Conservation (phyloP, 2,329 filamentous ascomycete species). For the Colletotrichum orchidophilum region DNA sequence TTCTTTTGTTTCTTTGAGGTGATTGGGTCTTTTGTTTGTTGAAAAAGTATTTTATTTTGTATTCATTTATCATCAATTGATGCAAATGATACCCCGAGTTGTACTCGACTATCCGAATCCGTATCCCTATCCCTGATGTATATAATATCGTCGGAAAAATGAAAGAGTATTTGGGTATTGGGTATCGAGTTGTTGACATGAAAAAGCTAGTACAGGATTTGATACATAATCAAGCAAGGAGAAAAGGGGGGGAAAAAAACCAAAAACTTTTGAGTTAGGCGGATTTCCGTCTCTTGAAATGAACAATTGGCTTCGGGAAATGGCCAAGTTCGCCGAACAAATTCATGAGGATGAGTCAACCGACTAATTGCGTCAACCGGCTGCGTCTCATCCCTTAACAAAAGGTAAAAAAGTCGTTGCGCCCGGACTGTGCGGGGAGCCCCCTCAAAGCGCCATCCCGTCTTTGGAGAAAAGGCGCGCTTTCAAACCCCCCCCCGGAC, state of each 20-base stretch:
- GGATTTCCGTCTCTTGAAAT: constrained; percentile 6
- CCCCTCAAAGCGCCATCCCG: neutral
- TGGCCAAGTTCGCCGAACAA: neutral
- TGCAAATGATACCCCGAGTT: neutral
- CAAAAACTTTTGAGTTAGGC: neutral
- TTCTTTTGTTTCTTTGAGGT: neutral
- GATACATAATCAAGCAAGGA: constrained; percentile 14
- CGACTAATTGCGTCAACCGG: constrained; percentile 6
- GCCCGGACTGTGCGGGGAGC: constrained; percentile 9
- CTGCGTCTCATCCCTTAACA: constrained; percentile 9
- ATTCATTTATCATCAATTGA: neutral
- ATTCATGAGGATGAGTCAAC: constrained; percentile 28
- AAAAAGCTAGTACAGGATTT: constrained; percentile 15
- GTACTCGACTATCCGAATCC: too few relatives aligned
- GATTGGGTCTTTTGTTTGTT: neutral
- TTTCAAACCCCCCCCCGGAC: constrained; percentile 10
- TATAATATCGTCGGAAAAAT: constrained; percentile 12
- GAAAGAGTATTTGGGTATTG: constrained; percentile 24
- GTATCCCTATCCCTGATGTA: too few relatives aligned
- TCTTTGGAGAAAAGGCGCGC: neutral
- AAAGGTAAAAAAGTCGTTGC: neutral
- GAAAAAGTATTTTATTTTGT: neutral
- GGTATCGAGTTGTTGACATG: constrained; percentile 22
- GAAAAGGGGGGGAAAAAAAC: neutral
- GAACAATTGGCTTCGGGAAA: neutral